These are phyloP conservation scores for Erucastrum elatum DNA, from an alignment of 345 rosid genomes.

Conservation along the genomic window DNA sequence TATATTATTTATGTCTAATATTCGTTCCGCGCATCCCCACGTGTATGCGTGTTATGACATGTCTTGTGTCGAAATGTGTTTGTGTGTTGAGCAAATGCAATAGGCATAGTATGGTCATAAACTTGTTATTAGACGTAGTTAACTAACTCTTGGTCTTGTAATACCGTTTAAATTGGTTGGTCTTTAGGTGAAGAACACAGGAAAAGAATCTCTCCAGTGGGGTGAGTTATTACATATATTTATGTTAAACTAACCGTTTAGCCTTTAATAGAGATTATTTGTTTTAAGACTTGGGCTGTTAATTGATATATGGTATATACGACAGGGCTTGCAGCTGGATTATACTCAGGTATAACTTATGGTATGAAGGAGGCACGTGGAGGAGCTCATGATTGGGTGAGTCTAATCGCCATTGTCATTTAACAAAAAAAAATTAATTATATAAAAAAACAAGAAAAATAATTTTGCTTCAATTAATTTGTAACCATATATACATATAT, in stretches of 20 bases:
- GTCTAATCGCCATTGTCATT: conserved; percentile 3
- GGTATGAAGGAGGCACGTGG: conserved; percentile 81
- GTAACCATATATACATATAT: background rate
- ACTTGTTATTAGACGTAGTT: background rate
- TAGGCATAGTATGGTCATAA: background rate
- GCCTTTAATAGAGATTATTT: background rate
- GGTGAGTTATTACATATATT: conserved; percentile 48
- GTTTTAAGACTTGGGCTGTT: background rate
- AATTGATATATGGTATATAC: background rate
- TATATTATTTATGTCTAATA: background rate
- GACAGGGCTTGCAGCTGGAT: conserved; percentile 86
- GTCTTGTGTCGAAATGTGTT: background rate
- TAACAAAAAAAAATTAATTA: too few species aligned
- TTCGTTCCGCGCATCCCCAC: background rate
- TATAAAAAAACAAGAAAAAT: too few species aligned
- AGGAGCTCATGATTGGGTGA: conserved; percentile 93
- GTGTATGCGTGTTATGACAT: background rate
- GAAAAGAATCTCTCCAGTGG: conserved; percentile 91
- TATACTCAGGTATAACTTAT: conserved; percentile 83
- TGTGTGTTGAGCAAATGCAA: background rate
- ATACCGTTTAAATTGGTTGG: conserved; percentile 6
- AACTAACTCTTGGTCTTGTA: background rate
- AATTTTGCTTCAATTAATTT: background rate
- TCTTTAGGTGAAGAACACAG: conserved; percentile 78
- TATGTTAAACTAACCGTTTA: background rate